Evolutionary conservation across 2,329 filamentous ascomycete species (phyloP), one percentile per base, ranked within the genome.

Genomic region (Thielaviopsis punctulata): DNA sequence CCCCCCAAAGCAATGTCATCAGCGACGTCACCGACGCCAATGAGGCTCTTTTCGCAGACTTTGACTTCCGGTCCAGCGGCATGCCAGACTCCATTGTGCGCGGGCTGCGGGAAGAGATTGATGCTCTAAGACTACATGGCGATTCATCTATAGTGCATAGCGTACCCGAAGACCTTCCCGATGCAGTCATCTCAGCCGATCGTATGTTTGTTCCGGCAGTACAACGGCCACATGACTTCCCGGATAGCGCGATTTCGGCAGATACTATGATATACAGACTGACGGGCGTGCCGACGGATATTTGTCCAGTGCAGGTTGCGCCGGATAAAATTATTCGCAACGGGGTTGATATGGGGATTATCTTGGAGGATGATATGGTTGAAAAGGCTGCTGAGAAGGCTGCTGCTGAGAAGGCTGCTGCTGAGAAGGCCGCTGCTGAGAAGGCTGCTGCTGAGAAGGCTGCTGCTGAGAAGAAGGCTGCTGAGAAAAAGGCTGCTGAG

Each of bases 21-120:
- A 39, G 18, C 10, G 46, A 53, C 21, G 36, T 53, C 9, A 27
- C 36, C 6, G 51, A 49, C 25, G 45, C 51, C 15, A 53, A 53
- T 39, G 25, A 18, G 33, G 23, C 39, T 21, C 45, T 53, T 1
- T 48, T 41, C 3, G 21, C 15, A 5, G 24, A 44, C 21, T 39
- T 45, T 21, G 45, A 45, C 21, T 24, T 30, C 2, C 36, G 45
- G 8, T 18, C 33, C 15, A 33, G 30, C 12, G 48, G 48, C 3
- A 24, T 27, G 23, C 46, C 46, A 9, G 46, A 48, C 46, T 22
- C 46, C 19, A 27, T 48, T 15, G 13, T 22, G 13, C 46, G n/a
- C 27, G 27, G 18, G 23, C 33, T 41, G 33, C 25, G 22, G 39
- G 23, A 19, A 12, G 33, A 44, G 21, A 25, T 27, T 36, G 18